These are phyloP conservation scores for Styphnolobium japonicum DNA, from an alignment of 306 rosid species.

Conservation along the genomic window DNA sequence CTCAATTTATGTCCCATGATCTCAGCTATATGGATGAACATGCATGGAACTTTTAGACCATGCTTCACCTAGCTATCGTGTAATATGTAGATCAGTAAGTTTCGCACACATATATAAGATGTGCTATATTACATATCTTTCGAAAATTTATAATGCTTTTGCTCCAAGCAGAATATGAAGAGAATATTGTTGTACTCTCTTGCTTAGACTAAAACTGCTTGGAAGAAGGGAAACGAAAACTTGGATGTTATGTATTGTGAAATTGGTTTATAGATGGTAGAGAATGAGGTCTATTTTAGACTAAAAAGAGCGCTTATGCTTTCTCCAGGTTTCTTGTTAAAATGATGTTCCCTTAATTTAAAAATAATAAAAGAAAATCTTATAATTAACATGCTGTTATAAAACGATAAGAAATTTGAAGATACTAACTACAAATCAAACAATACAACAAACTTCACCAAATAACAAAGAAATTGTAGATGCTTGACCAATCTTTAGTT, in stretches of 20 bases:
- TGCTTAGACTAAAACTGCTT: not conserved
- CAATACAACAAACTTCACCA: too few species aligned
- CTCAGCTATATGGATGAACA: slow-evolving; percentile 45
- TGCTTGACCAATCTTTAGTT: too few species aligned
- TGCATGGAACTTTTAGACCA: slow-evolving; percentile 64
- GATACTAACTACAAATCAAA: too few species aligned
- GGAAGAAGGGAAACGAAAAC: not conserved
- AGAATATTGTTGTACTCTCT: not conserved
- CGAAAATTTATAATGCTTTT: not conserved
- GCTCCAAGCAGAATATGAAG: not conserved
- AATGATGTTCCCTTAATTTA: too few species aligned
- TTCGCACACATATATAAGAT: not conserved
- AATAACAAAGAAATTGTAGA: too few species aligned
- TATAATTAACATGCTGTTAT: too few species aligned
- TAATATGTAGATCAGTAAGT: slow-evolving; percentile 7
- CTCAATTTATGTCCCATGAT: slow-evolving; percentile 52
- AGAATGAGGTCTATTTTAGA: not conserved
- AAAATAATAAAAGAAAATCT: too few species aligned
- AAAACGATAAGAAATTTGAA: too few species aligned
- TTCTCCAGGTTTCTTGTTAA: not conserved
- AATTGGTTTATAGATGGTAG: not conserved
- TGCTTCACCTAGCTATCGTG: not conserved
- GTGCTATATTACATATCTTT: not conserved
- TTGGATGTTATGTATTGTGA: not conserved
- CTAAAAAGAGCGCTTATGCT: not conserved